Evolutionary conservation across 352 stramenopile species (phyloP), one percentile per base, ranked within the genome.

Genomic region (Globisporangium abappressorium): DNA sequence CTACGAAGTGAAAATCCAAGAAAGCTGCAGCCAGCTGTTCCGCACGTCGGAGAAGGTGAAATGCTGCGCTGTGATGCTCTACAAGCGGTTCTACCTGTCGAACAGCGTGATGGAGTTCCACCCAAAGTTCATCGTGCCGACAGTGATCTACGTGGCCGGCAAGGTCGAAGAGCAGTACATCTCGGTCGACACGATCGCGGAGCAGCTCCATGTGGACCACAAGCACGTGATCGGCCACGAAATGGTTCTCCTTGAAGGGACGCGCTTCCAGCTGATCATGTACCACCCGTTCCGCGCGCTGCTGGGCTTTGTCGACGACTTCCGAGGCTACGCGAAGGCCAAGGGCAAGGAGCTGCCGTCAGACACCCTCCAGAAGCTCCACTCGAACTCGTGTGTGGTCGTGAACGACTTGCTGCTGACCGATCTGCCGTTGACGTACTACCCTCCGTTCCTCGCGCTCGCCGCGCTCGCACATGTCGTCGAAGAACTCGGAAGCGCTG

Each of bases 161-260:
- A 97, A 97, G 57, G 85, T 95, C 20, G 90, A 97, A 71, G 90
- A 97, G 84, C 88, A 96, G 74, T 96, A 94, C 73, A 93, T 94
- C 65, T 93, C 83, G 33, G 88, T 94, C 47, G 88, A 96, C 53
- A 94, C 80, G 53, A 82, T 96, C 54, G 87, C 85, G 1, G 79
- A 94, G 69, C 84, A 94, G 67, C 78, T 95, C n/a, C 70, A 85
- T 41, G 81, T 94, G 54, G 86, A 95, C 70, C 86, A 93, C 68
- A 91, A 92, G 70, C 82, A 91, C 69, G 87, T 97, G 24, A 93
- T 96, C 60, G 85, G 81, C 3, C 84, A 95, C 54, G 90, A 97
- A 70, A 97, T 97, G 85, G 70, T 90, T 7, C 77, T 97, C 51
- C 76, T 97, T 3, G 87, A 94, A 59, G 89, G 90, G 5, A 85